Percentiles rank a stretch among this genome's conserved stretches.
phyloP scores from a whole-genome alignment of 805 yeast genomes.

The Candida sonorensis region DNA sequence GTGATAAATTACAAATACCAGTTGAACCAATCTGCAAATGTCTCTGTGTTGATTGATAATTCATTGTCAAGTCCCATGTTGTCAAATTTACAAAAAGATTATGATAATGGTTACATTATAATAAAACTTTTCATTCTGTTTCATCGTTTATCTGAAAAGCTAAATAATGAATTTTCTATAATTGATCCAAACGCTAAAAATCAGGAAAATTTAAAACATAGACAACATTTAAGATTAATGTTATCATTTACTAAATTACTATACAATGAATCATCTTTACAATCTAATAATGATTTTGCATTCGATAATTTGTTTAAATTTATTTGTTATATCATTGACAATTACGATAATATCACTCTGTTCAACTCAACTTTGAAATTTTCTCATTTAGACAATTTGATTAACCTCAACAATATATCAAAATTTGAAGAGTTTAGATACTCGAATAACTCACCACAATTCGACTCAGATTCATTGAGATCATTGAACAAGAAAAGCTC shows the following conservation, averaged over 20 bases:
- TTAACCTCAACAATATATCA: slow-evolving; percentile 19
- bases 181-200: slow-evolving; percentile 20
- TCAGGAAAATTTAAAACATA: slow-evolving; percentile 13
- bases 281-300: slow-evolving; percentile 20
- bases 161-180: slow-evolving; percentile 19
- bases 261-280: slow-evolving; percentile 20
- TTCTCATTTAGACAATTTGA: slow-evolving; percentile 18
- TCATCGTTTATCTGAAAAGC: slow-evolving; percentile 15
- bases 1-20: slow-evolving; percentile 13
- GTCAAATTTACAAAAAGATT: slow-evolving; percentile 7
- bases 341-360: slow-evolving; percentile 16
- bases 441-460: too few relatives aligned
- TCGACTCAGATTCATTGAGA: too few relatives aligned
- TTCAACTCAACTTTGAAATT: slow-evolving; percentile 9
- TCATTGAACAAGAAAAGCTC: too few relatives aligned
- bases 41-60: background rate
- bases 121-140: slow-evolving; percentile 35
- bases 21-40: background rate
- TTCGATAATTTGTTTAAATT: slow-evolving; percentile 28
- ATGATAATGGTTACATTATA: slow-evolving; percentile 33
- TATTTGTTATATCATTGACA: slow-evolving; percentile 16
- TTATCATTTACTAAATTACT: slow-evolving; percentile 26
- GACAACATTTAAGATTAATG: slow-evolving; percentile 25
- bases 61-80: slow-evolving; percentile 5
- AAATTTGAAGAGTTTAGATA: slow-evolving; percentile 20